Evolutionary conservation across 2,329 filamentous ascomycete species (phyloP), one percentile per base, ranked within the genome.

Genomic region (Domatiomyces catenatus): DNA sequence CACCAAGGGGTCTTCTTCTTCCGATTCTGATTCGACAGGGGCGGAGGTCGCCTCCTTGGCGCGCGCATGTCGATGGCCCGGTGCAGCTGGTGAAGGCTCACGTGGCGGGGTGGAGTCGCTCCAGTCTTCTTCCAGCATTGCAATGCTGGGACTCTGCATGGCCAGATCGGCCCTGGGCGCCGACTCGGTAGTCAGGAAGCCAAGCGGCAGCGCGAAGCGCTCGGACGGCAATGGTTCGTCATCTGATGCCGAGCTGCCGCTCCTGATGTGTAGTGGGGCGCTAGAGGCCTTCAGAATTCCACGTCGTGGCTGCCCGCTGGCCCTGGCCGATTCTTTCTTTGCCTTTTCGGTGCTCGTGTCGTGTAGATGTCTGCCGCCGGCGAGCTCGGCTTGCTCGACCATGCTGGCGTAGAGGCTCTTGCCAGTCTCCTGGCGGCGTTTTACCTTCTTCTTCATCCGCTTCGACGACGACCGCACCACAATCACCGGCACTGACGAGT

Each of bases 401-500:
- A 94, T 87, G 49, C 82, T 77, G 48, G 81, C 74, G 64, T 94
- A 94, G 44, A 81, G 84, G 58, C 84, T 80, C 32, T 88, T 77
- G 15, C 72, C 74, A 5, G 86, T 81, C 59, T 94, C 86, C 49
- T 84, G 80, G 48, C 80, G 76, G 26, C 89, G 81, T 71, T 94
- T 94, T 52, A 77, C 76, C 68, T 92, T 93, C 70, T 93, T 93
- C 69, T 92, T 92, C 62, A 86, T 79, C 18, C 89, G 83, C 69
- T 93, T 93, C 54, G 85, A 84, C 28, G 83, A 84, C 36, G 89
- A 88, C 3, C 89, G 79, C 8, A 94, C 89, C 28, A 95, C 89
- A 26, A 94, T 89, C 6, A 94, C 89, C 1, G 89, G 89, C 1
- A 95, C 86, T 0, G 89, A 88, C 1, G 86, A 94, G 64, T 94